Evolutionary conservation across 2,329 filamentous ascomycete species (phyloP), one percentile per base, ranked within the genome.

Genomic region (Aspergillus amoenus): DNA sequence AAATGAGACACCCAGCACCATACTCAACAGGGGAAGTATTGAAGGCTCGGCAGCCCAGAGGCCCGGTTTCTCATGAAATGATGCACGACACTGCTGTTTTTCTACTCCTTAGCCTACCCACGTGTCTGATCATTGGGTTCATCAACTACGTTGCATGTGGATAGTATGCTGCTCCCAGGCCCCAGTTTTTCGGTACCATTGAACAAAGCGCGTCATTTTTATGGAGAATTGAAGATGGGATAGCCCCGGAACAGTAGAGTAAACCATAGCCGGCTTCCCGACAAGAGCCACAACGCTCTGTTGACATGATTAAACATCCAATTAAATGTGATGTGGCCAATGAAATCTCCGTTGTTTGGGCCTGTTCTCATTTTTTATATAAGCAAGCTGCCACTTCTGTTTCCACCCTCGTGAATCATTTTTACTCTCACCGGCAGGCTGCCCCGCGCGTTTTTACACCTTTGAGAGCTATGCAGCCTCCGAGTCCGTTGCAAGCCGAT

Each of bases 121-220:
- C 27, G 11, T 30, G 27, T 11, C 27, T 30, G 27, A 30, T 30
- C 27, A 30, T 30, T 30, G 27, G 9, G 8, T 30, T 30, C 27
- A 30, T 30, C 45, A 34, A 49, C 4, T 15, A 11, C 46, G 27
- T 12, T 2, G 6, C 21, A 11, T 50, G 45, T 48, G 45, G 44
- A 15, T 45, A 27, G 11, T 13, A 22, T 34, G 9, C 49, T 21
- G 46, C 40, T 30, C 30, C 21, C 24, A 46, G 30, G 24, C 34
- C 46, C 51, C 42, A 46, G 41, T 56, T 56, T 41, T 21, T 51
- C 44, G 32, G 39, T 43, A 49, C 37, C 40, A 49, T 49, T 55
- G 18, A 43, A 22, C 24, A 21, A n/a, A 43, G 17, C 6, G 17
- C 6, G 37, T 34, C 3, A 24, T 9, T 9, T 11, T 30, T 9